phyloP scores from a whole-genome alignment of 176 grass and related monocot genomes.

The Carex myosuroides region DNA sequence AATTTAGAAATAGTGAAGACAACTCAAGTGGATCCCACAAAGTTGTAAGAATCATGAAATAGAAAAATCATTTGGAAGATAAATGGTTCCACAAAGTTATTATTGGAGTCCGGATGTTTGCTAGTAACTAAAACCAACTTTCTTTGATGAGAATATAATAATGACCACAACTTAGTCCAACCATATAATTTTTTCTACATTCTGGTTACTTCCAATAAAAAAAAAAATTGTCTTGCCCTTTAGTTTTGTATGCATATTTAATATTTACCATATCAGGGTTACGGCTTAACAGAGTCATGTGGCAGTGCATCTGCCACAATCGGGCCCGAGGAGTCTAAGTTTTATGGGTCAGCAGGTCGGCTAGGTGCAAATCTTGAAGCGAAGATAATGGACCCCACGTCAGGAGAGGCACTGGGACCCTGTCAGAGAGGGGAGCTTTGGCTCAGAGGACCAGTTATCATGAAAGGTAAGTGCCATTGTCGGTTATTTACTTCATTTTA shows the following conservation, averaged over 20 bases:
- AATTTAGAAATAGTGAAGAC: background rate
- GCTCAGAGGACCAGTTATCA: conserved; percentile 49
- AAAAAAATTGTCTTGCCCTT: background rate
- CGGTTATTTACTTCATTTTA: background rate
- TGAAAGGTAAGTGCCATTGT: conserved; percentile 44
- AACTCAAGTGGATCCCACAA: background rate
- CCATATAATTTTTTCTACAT: background rate
- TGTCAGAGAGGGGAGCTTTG: conserved; percentile 64
- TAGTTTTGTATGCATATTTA: background rate
- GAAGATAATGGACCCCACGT: conserved; percentile 68
- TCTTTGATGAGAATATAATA: background rate
- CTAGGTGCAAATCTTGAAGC: conserved; percentile 46
- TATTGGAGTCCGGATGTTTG: background rate
- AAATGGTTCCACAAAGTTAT: background rate
- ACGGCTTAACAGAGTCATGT: conserved; percentile 71
- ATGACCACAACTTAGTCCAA: background rate
- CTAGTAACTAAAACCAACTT: background rate
- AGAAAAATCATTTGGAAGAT: background rate
- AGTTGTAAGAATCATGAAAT: background rate
- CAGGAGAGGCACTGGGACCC: conserved; percentile 52
- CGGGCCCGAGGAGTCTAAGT: conserved; percentile 44
- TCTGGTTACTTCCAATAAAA: background rate
- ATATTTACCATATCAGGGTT: conserved; percentile 40
- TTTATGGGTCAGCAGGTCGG: conserved; percentile 63
- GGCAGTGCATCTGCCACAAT: conserved; percentile 29